phyloP scores from a whole-genome alignment of 495 filamentous ascomycete genomes.

The Podospora didyma region DNA sequence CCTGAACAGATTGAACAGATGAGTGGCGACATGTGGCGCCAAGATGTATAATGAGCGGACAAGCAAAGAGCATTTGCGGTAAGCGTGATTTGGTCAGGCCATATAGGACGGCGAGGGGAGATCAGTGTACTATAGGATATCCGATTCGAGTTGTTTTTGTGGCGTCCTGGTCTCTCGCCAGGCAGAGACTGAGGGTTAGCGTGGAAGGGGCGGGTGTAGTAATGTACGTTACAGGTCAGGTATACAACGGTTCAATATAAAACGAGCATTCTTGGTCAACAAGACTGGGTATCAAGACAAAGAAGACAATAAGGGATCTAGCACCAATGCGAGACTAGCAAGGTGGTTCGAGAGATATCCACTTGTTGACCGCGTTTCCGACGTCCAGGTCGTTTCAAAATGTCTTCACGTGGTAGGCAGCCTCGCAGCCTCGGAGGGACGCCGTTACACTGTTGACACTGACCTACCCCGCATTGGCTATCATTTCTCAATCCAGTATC shows the following conservation, averaged over 20 bases:
- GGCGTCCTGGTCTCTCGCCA: background rate
- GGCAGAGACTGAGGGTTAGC: background rate
- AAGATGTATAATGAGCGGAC: too few species aligned
- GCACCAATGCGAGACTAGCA: too few species aligned
- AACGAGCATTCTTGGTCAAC: too few species aligned
- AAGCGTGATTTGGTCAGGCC: background rate
- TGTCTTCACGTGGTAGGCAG: background rate
- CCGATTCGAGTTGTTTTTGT: conserved; percentile 5
- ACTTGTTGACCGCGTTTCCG: background rate
- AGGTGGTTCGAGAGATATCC: too few species aligned
- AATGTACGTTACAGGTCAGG: background rate
- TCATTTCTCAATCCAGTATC: too few species aligned
- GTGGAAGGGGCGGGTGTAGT: background rate
- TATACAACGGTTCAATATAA: too few species aligned
- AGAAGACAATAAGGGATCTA: too few species aligned
- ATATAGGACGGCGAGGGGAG: background rate
- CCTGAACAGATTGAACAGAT: background rate
- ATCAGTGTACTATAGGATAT: conserved; percentile 17
- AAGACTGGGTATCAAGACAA: too few species aligned
- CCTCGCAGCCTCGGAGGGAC: background rate
- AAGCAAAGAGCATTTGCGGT: background rate
- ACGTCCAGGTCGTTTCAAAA: background rate
- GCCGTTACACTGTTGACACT: too few species aligned
- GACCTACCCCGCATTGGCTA: too few species aligned
- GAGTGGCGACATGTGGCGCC: too few species aligned